These are phyloP conservation scores for Geotrichum armillariae DNA, from an alignment of 1,139 yeast genomes.

Conservation along the genomic window DNA sequence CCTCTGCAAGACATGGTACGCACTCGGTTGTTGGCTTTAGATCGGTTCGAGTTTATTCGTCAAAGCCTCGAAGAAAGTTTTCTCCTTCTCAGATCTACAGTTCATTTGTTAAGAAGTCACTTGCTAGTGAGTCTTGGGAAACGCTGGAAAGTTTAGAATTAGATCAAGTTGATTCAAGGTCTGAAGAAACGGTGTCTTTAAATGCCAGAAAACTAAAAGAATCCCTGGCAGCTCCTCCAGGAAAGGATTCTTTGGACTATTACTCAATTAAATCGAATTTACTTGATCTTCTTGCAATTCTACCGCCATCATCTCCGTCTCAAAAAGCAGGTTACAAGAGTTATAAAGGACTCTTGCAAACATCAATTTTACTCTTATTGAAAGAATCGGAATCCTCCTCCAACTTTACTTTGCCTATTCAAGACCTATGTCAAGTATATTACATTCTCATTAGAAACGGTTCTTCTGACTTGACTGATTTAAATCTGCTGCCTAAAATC, in stretches of 20 bases:
- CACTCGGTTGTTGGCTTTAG: background rate
- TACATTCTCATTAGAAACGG: slow-evolving; percentile 14
- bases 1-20: background rate
- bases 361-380: slow-evolving; percentile 8
- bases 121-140: slow-evolving; percentile 21
- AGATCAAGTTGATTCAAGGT: background rate
- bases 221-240: slow-evolving; percentile 20
- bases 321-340: slow-evolving; percentile 5
- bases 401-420: slow-evolving; percentile 9
- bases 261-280: slow-evolving; percentile 12
- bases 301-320: slow-evolving; percentile 10
- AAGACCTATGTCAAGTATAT: slow-evolving; percentile 11
- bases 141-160: slow-evolving; percentile 7
- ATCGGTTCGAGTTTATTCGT: slow-evolving; percentile 4
- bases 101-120: slow-evolving; percentile 19
- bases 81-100: slow-evolving; percentile 19
- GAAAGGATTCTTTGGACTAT: slow-evolving; percentile 19
- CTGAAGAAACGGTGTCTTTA: background rate
- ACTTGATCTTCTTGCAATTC: slow-evolving; percentile 5
- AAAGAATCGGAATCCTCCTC: slow-evolving; percentile 15
- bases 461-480: slow-evolving; percentile 1
- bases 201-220: slow-evolving; percentile 20
- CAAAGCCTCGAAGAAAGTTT: slow-evolving; percentile 9
- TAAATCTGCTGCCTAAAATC: slow-evolving; percentile 14
- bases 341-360: slow-evolving; percentile 10